Base-by-base conservation (phyloP, 2,329 filamentous ascomycete genomes). In the Diaporthe sp. region DNA sequence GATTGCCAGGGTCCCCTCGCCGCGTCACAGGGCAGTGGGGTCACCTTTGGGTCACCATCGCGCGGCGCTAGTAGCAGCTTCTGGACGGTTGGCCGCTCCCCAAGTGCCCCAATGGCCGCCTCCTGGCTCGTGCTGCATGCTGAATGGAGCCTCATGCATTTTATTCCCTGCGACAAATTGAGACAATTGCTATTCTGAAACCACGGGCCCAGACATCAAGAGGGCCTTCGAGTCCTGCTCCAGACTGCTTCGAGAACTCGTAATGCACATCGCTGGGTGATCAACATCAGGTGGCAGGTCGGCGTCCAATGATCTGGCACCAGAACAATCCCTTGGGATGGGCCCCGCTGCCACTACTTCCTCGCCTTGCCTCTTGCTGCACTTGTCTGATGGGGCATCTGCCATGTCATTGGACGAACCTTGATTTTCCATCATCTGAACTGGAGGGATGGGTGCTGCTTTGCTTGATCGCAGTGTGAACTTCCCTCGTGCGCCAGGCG, bases 111-210 rank as follows among this genome's bases (percentile, higher is more conserved):
- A 38, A 50, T 47, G 55, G 57, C 50, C 69, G 54, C 19, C 69
- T 64, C 19, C 69, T 72, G 69, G 69, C 69, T 72, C 57, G 69
- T 72, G 69, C 69, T 61, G 45, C 69, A 54, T 64, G n/a, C 47
- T 64, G 35, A 30, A 71, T 57, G 55, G 54, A 67, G 38, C 38
- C 42, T 45, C 54, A 38, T 2, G 19, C 30, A 52, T 67, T 67
- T 50, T 52, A 19, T 54, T 47, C 45, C 64, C 47, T 68, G 64
- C 33, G 64, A 54, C 47, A 68, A 38, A 68, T 68, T 54, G 64
- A 68, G 47, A 68, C 64, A 68, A 4, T n/a, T 52, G 45, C 64
- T 68, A 33, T 33, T 54, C 64, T 68, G 64, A 68, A 68, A 68
- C 64, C 61, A 52, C 13, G 30, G 35, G 30, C 45, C 61, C 61